Base-by-base conservation (phyloP, 345 rosid genomes). In the Atalantia buxifolia region DNA sequence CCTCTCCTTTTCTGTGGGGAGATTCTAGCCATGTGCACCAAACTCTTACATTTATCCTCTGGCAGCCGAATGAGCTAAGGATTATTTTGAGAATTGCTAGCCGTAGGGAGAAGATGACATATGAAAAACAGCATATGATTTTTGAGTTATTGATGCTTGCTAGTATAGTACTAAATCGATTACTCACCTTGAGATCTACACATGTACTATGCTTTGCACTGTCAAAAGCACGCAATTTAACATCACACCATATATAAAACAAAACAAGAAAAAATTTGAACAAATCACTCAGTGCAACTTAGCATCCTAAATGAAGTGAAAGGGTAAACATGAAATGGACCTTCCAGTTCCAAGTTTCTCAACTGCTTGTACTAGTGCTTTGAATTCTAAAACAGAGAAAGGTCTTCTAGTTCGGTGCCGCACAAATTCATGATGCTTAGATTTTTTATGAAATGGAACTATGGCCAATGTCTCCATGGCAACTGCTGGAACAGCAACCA, bases 311-410 rank as follows among this genome's bases (percentile, higher is more conserved):
- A 9, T 21, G 24, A 45, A 62, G 50, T 31, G 12, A 64, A 31
- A 38, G 63, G 38, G 74, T 38, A 50, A 45, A 33, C 3, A 36
- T 28, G 25, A 75, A 65, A 62, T 40, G 3, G 27, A 82, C 85
- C 85, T 85, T 82, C 85, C 80, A 50, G 83, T 85, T 77, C 85
- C 87, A n/a, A 85, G 83, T 66, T 79, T 71, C 69, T 85, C 85
- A 66, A 85, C 82, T 28, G 80, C 87, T 31, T 79, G 82, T 53
- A 82, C 83, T 30, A 82, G 33, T 40, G 83, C 83, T 75, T 85
- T 82, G 19, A 82, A 78, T 75, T 85, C 83, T 35, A 81, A 31
- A 60, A 82, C 82, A 30, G 80, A 77, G 59, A 82, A 85, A 24
- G 85, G 87, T 61, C 85, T 60, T 63, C 87, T 66, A 38, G 79